Base-by-base conservation (phyloP, 208 protist genomes). In the Endotrypanum monterogeii region DNA sequence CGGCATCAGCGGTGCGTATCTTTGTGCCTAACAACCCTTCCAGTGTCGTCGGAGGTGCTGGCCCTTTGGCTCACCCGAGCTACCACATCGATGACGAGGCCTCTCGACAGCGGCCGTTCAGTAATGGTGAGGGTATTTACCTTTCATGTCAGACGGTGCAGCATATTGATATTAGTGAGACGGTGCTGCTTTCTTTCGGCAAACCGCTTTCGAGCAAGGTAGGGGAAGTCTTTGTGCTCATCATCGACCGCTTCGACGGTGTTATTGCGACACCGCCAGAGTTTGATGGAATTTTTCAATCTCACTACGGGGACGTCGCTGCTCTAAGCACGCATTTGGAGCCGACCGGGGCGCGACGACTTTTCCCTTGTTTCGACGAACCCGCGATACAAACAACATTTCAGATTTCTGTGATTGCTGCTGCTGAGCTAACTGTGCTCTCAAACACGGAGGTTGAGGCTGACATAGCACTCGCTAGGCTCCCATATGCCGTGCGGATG, bases 361-460 rank as follows among this genome's bases (percentile, higher is more conserved):
- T 93, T 23, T 88, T 82, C 57, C 90, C 90, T 1, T 95, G 90
- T 76, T 93, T 88, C 63, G 90, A 95, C 67, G 87, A 93, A 71
- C 90, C 88, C 2, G 80, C 62, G 18, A 87, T 90, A 54, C 76
- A 82, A 48, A 56, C 87, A 32, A 76, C 79, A 1, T 93, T 92
- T 54, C 78, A 85, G 71, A 67, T 95, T 5, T 85, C 85, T n/a
- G 80, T 95, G 0, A 71, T 86, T 37, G 80, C 80, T 23, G 74
- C 74, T 12, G 41, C 56, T 2, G 50, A 23, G 12, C 80, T 83
- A 48, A 83, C 77, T 12, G 81, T 87, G 32, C 30, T 95, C 7
- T 80, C 87, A 8, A 91, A 91, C 74, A 93, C 78, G 14, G 73
- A 73, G 23, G 57, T 85, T 1, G 80, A 83, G 67, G 71, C 72